A percentile compares a stretch with the other conserved stretches of the same genome.
These are phyloP conservation scores for Tetracentron sinense DNA, from an alignment of 164 flowering plant species.

Conservation along the genomic window DNA sequence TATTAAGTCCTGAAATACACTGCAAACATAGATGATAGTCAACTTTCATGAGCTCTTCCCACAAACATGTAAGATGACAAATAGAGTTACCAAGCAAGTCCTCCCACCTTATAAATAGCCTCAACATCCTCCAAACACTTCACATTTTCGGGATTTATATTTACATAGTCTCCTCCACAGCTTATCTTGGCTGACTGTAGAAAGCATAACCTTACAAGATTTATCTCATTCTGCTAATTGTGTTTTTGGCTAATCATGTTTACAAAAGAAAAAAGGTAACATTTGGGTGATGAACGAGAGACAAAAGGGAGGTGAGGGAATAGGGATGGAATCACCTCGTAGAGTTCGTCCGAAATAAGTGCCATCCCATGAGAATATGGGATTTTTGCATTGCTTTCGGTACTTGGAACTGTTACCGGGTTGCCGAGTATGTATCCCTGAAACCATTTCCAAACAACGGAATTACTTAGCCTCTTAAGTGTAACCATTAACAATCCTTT, in stretches of 20 bases:
- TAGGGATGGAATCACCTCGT: conserved; percentile 31
- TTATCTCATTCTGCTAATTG: too few species aligned
- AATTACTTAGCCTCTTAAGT: too few species aligned
- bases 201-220: too few species aligned
- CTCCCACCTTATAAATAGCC: conserved; percentile 18
- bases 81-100: too few species aligned
- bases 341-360: too few species aligned
- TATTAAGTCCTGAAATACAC: conserved; percentile 25
- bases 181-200: conserved; percentile 23
- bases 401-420: conserved; percentile 23
- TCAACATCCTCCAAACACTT: conserved; percentile 20
- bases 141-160: conserved; percentile 21
- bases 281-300: too few species aligned
- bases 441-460: too few species aligned
- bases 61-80: too few species aligned
- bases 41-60: conserved; percentile 3
- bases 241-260: too few species aligned
- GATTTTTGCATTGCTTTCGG: conserved; percentile 20
- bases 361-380: conserved; percentile 41
- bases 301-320: not conserved
- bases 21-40: conserved; percentile 12
- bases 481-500: too few species aligned
- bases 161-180: conserved; percentile 32
- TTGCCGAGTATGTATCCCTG: conserved; percentile 61
- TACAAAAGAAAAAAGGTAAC: too few species aligned